These are phyloP conservation scores for Plicaturopsis crispa DNA, from an alignment of 768 basidiomycete genomes.

Conservation along the genomic window DNA sequence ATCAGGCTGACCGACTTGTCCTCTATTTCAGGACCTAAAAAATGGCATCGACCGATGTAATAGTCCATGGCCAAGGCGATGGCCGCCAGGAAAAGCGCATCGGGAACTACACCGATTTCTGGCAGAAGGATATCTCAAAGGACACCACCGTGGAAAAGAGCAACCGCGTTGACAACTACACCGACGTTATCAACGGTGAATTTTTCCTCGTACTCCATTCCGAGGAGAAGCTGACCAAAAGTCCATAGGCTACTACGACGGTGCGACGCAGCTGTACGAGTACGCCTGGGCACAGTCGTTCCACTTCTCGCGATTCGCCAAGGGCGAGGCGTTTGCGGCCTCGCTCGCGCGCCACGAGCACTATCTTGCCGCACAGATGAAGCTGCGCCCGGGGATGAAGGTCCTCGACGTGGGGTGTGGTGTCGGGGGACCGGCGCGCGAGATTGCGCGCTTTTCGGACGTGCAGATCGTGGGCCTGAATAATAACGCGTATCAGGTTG, in stretches of 20 bases:
- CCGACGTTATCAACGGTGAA: slow-evolving; percentile 87
- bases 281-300: slow-evolving; percentile 47
- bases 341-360: slow-evolving; percentile 56
- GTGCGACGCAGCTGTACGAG: neutral
- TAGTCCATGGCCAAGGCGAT: slow-evolving; percentile 36
- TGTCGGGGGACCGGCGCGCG: slow-evolving; percentile 57
- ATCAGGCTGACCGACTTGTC: no score
- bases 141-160: slow-evolving; percentile 62
- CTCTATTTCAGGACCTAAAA: no score
- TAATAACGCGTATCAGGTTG: slow-evolving; percentile 60
- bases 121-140: slow-evolving; percentile 74
- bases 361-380: slow-evolving; percentile 52
- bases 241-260: no score
- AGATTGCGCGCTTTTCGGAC: slow-evolving; percentile 57
- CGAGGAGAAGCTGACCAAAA: neutral
- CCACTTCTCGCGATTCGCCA: slow-evolving; percentile 63
- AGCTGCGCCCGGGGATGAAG: slow-evolving; percentile 49
- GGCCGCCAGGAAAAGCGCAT: slow-evolving; percentile 63
- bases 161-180: slow-evolving; percentile 74
- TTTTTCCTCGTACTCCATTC: slow-evolving; percentile 6
- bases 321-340: slow-evolving; percentile 34
- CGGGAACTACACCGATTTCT: slow-evolving; percentile 84
- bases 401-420: slow-evolving; percentile 66
- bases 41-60: slow-evolving; percentile 13
- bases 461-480: slow-evolving; percentile 47